Evolutionary conservation across 2,329 filamentous ascomycete genomes (phyloP), one percentile per base, ranked within the genome.

Genomic region (Cadophora luteo-olivacea): DNA sequence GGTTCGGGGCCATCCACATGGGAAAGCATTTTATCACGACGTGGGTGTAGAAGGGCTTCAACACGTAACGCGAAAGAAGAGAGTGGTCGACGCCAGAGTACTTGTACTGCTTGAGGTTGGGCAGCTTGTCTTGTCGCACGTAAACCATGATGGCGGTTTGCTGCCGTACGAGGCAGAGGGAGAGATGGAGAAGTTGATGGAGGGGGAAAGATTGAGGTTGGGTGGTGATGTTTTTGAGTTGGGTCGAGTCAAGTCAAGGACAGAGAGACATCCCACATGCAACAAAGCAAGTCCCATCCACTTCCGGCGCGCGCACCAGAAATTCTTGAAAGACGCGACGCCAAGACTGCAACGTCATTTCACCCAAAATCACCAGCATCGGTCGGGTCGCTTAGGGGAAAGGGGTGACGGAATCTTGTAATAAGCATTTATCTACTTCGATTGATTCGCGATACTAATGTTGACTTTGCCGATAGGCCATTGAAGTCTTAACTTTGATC

Each of bases 1-100:
- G 81, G 80, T 92, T 92, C 69, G 89, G 89, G 79, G 96, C 96
- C 94, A 99, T 98, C 79, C 86, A 92, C 89, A 97, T 92, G 55
- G 96, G 96, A 79, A 99, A 98, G 82, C 91, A 91, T 72, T 95
- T 90, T 83, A 99, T 97, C 77, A 97, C 95, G 74, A 96, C 86
- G 82, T 97, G 91, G 77, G 90, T 97, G 85, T 98, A 99, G 82
- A 98, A 99, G 8, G 96, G 96, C 85, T 99, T 98, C 77, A 99
- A 84, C 73, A 99, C 88, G 83, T 97, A 98, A 80, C 91, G 92
- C 72, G 94, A 97, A 51, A 93, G 85, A 70, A 97, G 84, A 69
- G 94, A 97, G 80, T 92, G 92, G 82, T 99, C 96, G 76, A 98
- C 92, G 67, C 89, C 88, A 51, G 92, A 93, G 86, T 99, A 99